Base-by-base conservation (phyloP, 1,139 yeast genomes). In the Yamadazyma dushanensis region DNA sequence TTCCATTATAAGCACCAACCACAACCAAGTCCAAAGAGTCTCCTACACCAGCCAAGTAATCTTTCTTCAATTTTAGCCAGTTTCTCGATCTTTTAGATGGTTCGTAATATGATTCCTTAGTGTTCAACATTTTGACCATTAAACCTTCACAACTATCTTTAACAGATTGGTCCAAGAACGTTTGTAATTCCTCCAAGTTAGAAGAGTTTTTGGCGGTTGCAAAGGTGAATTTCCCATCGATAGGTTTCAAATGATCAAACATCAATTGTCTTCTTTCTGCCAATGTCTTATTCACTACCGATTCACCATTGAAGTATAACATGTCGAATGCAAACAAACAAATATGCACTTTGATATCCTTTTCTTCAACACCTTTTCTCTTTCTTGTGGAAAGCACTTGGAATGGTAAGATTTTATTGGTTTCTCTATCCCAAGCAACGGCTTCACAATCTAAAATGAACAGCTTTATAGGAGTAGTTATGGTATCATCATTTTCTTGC, bases 31-130 rank as follows among this genome's bases (percentile, higher is more conserved):
- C 99, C 20, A 94, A 67, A 0, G 97, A 88, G 58, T 92, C 99
- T 8, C 99, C 98, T 3, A 90, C 90, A 20, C 96, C 97, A 3
- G 85, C 86, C 35, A 92, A 68, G 51, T 92, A 92, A 62, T 92
- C 99, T 59, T 92, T 92, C 62, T 92, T 92, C 53, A 92, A 70
- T 55, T 92, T 92, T 46, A 92, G 73, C 99, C 99, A 92, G 60
- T 92, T 90, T 41, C 96, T 71, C 8, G 96, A 86, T 55, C 99
- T 74, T 58, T 90, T 90, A 23, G 96, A 86, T 8, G 99, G 98
- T 61, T 92, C 96, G 57, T 92, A 92, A 41, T 69, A 78, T 3
- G 95, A 83, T 35, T 89, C 96, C 6, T 60, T 59, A 0, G 96
- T 95, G 43, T 86, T 82, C 26, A 92, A 66, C 65, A 88, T 80